A percentile compares a stretch with the other conserved stretches of the same genome.
Evolutionary conservation across 495 filamentous ascomycete species (phyloP).

Genomic region (Durotheca rogersii): DNA sequence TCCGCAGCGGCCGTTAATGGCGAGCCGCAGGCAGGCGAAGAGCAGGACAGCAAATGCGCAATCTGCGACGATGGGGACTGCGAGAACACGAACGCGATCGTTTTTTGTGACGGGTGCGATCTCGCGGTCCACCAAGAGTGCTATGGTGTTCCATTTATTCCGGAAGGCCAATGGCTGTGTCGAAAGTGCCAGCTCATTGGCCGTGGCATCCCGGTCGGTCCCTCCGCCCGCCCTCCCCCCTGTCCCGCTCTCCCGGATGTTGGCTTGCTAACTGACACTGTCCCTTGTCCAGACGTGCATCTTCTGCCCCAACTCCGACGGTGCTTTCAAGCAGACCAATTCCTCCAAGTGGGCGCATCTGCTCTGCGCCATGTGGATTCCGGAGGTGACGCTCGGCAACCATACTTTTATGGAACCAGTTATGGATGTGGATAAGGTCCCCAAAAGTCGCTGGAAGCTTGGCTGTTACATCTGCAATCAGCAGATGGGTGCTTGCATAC

Average conservation of each 20-base stretch:
- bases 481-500: conserved; percentile 96
- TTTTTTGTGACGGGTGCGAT: conserved; percentile 98
- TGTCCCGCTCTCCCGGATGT: neutral
- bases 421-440: conserved; percentile 95
- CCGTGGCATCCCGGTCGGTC: conserved; percentile 75
- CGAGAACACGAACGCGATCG: conserved; percentile 99
- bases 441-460: conserved; percentile 88
- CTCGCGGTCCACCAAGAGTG: conserved; percentile 98
- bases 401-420: conserved; percentile 97
- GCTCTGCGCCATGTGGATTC: conserved; percentile 97
- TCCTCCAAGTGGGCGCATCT: conserved; percentile 95
- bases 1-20: conserved; percentile 91
- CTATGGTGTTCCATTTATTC: conserved; percentile 98
- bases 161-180: conserved; percentile 97
- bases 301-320: conserved; percentile 96
- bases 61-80: conserved; percentile 99
- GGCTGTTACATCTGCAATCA: conserved; percentile 96
- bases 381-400: conserved; percentile 94
- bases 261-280: conserved; percentile 16
- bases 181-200: conserved; percentile 95
- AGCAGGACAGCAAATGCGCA: conserved; percentile 95
- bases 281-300: conserved; percentile 71
- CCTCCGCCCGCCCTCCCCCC: conserved; percentile 22
- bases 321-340: conserved; percentile 97
- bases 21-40: conserved; percentile 82